Percentiles rank a stretch among this genome's conserved stretches.
These are phyloP conservation scores for Gliomastix tumulicola DNA, from an alignment of 2,329 filamentous ascomycete species.

Conservation along the genomic window DNA sequence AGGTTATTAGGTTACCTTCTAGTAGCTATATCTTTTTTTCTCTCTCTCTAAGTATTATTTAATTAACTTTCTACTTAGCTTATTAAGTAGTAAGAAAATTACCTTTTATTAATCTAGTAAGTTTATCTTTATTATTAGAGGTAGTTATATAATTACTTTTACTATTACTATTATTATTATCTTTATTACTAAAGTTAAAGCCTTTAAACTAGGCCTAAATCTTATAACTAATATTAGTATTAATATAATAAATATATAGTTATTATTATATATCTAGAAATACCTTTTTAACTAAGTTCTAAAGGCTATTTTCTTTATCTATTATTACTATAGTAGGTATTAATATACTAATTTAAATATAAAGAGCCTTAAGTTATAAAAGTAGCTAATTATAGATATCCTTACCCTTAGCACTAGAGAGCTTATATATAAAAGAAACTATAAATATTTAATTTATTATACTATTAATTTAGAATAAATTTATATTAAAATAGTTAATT, in stretches of 20 bases:
- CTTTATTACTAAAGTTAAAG: neutral
- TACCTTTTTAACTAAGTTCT: neutral
- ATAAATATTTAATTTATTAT: no score
- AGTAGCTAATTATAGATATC: no score
- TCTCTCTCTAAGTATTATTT: no score
- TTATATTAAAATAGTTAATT: no score
- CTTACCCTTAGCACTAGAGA: neutral
- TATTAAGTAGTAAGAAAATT: no score
- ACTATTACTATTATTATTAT: neutral
- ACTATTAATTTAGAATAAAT: no score
- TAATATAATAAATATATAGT: neutral
- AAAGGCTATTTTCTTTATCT: neutral
- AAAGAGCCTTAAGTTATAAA: no score
- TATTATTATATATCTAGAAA: neutral
- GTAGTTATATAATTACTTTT: no score
- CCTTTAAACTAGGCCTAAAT: neutral
- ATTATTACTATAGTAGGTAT: neutral
- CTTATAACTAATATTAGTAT: neutral
- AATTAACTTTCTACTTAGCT: no score
- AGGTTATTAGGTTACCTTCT: no score
- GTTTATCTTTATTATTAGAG: no score
- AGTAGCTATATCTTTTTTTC: no score
- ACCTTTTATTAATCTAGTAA: neutral
- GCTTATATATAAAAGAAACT: neutral
- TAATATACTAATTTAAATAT: neutral